Evolutionary conservation across 1,139 yeast species (phyloP).

Genomic region (Wickerhamiella pararugosa): DNA sequence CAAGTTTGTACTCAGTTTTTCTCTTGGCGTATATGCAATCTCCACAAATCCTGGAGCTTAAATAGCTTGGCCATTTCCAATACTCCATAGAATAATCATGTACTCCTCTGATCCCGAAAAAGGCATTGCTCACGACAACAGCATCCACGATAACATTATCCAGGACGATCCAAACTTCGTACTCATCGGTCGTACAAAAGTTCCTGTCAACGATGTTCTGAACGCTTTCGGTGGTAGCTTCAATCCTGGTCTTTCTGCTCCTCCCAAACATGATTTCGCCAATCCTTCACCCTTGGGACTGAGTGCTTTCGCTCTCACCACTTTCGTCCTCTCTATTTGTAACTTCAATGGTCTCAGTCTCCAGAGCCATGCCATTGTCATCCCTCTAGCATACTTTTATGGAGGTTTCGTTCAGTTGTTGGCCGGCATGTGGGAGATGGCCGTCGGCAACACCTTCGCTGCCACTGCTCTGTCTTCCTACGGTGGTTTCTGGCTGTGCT

Average conservation of each 20-base stretch:
- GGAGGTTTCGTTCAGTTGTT: slow-evolving; percentile 65
- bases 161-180: slow-evolving; percentile 35
- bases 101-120: too few species aligned
- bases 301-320: slow-evolving; percentile 70
- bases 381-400: slow-evolving; percentile 70
- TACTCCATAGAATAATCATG: too few species aligned
- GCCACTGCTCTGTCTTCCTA: slow-evolving; percentile 67
- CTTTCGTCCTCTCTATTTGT: slow-evolving; percentile 64
- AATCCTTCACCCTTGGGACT: slow-evolving; percentile 86
- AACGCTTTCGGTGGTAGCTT: slow-evolving; percentile 64
- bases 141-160: slow-evolving; percentile 11
- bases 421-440: slow-evolving; percentile 67
- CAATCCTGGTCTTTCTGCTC: slow-evolving; percentile 47
- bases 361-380: slow-evolving; percentile 35
- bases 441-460: slow-evolving; percentile 72
- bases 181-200: slow-evolving; percentile 58
- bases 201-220: slow-evolving; percentile 43
- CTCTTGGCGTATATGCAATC: too few species aligned
- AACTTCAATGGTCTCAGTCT: slow-evolving; percentile 51
- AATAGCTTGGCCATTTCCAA: too few species aligned
- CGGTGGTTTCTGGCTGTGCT: slow-evolving; percentile 83
- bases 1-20: too few species aligned
- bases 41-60: too few species aligned
- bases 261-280: slow-evolving; percentile 55
- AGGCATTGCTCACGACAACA: too few species aligned